These are phyloP conservation scores for Solanum boliviense DNA, from an alignment of 257 asterid genomes.

Conservation along the genomic window DNA sequence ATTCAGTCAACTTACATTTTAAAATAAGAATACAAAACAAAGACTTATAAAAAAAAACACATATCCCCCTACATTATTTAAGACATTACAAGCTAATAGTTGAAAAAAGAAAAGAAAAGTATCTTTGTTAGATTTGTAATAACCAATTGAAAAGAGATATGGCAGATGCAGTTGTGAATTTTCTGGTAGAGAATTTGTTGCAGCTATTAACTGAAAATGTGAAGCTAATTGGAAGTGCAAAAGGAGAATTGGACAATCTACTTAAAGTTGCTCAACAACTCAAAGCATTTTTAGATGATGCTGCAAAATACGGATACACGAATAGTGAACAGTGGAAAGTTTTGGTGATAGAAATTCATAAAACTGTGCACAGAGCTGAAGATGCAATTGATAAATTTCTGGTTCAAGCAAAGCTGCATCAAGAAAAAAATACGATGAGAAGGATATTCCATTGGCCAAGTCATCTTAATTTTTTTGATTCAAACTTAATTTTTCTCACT, in stretches of 20 bases:
- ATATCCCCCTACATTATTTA: too few species aligned
- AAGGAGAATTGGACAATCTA: not conserved
- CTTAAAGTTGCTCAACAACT: not conserved
- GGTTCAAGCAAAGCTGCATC: not conserved
- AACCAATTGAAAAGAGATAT: not conserved
- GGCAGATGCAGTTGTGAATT: not conserved
- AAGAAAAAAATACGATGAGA: not conserved
- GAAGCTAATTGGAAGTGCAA: not conserved
- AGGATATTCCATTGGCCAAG: not conserved
- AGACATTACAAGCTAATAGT: too few species aligned
- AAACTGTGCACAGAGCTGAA: not conserved
- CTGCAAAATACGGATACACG: not conserved
- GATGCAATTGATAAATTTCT: not conserved
- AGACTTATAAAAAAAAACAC: too few species aligned
- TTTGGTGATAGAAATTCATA: not conserved
- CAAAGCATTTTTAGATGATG: not conserved
- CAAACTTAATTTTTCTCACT: too few species aligned
- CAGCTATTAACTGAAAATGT: not conserved
- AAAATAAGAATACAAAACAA: too few species aligned
- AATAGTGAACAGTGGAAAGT: not conserved
- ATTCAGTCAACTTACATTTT: too few species aligned
- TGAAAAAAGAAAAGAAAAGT: not conserved
- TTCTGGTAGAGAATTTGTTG: not conserved
- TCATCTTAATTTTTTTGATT: too few species aligned
- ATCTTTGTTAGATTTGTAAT: not conserved